Evolutionary conservation across 352 stramenopile genomes (phyloP).

Genomic region (Nothophytophthora sp.): DNA sequence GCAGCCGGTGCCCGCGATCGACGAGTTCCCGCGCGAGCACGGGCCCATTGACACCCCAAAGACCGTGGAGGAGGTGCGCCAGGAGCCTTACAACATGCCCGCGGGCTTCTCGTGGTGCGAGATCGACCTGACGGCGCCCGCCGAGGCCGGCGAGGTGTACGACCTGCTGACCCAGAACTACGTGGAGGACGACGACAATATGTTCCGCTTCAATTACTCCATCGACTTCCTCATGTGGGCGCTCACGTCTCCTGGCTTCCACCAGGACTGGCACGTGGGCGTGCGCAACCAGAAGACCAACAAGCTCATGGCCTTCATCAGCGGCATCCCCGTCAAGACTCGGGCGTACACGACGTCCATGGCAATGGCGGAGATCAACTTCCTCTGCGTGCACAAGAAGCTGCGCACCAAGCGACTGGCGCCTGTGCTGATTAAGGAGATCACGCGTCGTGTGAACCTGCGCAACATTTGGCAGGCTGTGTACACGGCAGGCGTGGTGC

Average conservation of each 20-base stretch:
- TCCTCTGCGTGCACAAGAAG: slow-evolving; percentile 99
- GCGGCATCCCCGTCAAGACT: slow-evolving; percentile 92
- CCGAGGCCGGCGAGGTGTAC: slow-evolving; percentile 94
- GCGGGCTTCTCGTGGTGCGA: slow-evolving; percentile 94
- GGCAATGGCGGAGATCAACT: slow-evolving; percentile 98
- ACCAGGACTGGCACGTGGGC: slow-evolving; percentile 95
- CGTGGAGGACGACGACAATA: slow-evolving; percentile 99
- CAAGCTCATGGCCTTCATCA: slow-evolving; percentile 99
- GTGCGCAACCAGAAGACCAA: slow-evolving; percentile 92
- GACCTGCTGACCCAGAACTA: slow-evolving; percentile 98
- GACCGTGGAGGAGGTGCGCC: slow-evolving; percentile 87
- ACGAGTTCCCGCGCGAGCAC: slow-evolving; percentile 76
- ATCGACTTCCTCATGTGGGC: slow-evolving; percentile 91
- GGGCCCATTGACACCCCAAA: slow-evolving; percentile 95
- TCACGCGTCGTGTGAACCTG: slow-evolving; percentile 98
- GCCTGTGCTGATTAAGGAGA: slow-evolving; percentile 99
- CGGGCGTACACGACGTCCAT: slow-evolving; percentile 64
- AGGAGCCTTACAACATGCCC: slow-evolving; percentile 97
- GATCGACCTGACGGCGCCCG: slow-evolving; percentile 89
- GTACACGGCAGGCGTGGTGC: slow-evolving; percentile 98
- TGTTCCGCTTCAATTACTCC: slow-evolving; percentile 97
- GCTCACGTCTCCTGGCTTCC: slow-evolving; percentile 95
- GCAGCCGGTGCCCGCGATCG: slow-evolving; percentile 82
- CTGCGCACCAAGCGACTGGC: slow-evolving; percentile 95
- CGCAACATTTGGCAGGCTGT: slow-evolving; percentile 95